Conservation (phyloP, 1,284 basidiomycete species). For the Fistulina hepatica region DNA sequence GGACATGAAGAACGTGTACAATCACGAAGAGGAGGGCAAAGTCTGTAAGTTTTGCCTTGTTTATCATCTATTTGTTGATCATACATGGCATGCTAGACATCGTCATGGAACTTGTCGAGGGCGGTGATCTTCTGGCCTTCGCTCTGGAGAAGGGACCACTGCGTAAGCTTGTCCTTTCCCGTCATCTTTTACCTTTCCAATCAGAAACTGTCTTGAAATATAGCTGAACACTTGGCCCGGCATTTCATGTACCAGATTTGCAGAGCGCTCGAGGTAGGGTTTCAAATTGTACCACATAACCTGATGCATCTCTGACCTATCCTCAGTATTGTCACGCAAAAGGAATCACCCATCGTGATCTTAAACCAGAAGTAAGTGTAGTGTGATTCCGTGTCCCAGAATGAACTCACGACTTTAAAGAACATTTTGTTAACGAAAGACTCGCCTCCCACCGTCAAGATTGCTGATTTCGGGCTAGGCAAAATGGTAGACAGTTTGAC, state of each 20-base stretch:
- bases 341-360: constrained; percentile 79
- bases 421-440: constrained; percentile 29
- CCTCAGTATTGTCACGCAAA: constrained; percentile 61
- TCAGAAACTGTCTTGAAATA: constrained; percentile 10
- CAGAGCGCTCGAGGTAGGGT: constrained; percentile 51
- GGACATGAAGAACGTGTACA: constrained; percentile 68
- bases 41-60: constrained; percentile 43
- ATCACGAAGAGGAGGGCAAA: constrained; percentile 48
- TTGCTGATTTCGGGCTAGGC: constrained; percentile 90
- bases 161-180: constrained; percentile 32
- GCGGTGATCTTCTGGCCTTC: constrained; percentile 82
- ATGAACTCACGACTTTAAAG: background rate
- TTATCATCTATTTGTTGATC: constrained; percentile 2
- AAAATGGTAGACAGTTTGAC: constrained; percentile 74
- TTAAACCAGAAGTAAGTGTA: constrained; percentile 74
- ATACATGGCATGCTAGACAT: constrained; percentile 36
- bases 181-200: constrained; percentile 1
- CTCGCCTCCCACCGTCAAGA: constrained; percentile 58
- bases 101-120: constrained; percentile 71
- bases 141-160: constrained; percentile 52
- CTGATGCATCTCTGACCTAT: constrained; percentile 4
- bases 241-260: constrained; percentile 69
- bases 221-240: constrained; percentile 46
- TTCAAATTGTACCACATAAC: constrained; percentile 8
- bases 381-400: no score